A percentile compares a stretch with the other conserved stretches of the same genome.
These are phyloP conservation scores for Didymella lethalis DNA, from an alignment of 2,329 filamentous ascomycete genomes.

Conservation along the genomic window DNA sequence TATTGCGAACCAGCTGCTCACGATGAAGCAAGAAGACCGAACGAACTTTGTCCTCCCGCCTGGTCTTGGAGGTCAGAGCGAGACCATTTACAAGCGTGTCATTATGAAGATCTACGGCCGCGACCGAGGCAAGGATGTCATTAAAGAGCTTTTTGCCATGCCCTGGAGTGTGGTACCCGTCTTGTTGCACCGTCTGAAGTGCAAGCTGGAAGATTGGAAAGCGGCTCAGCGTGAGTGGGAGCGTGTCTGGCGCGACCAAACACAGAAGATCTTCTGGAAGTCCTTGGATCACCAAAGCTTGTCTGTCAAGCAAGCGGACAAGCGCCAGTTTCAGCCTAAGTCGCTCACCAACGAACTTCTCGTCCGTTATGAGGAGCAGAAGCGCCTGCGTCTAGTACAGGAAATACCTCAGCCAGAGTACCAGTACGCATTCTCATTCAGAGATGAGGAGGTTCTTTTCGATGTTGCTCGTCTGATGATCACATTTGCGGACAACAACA, in stretches of 20 bases:
- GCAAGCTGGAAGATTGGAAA: constrained; percentile 97
- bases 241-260: constrained; percentile 97
- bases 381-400: constrained; percentile 70
- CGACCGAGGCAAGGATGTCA: constrained; percentile 83
- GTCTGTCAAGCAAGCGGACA: constrained; percentile 85
- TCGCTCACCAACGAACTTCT: constrained; percentile 90
- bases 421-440: constrained; percentile 79
- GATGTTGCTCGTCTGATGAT: constrained; percentile 58
- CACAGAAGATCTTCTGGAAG: constrained; percentile 92
- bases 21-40: constrained; percentile 75
- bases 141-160: constrained; percentile 82
- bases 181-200: constrained; percentile 86
- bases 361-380: constrained; percentile 90
- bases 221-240: constrained; percentile 98
- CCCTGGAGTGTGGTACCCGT: constrained; percentile 90
- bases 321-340: constrained; percentile 89
- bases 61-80: constrained; percentile 89
- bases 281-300: constrained; percentile 97
- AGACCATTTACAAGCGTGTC: constrained; percentile 95
- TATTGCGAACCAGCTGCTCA: constrained; percentile 87
- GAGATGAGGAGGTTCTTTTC: constrained; percentile 62
- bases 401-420: constrained; percentile 68
- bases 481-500: constrained; percentile 53
- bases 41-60: constrained; percentile 79
- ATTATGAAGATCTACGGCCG: constrained; percentile 96